Evolutionary conservation across 441 rosid genomes (phyloP).

Genomic region (Pelargonium citronellum): DNA sequence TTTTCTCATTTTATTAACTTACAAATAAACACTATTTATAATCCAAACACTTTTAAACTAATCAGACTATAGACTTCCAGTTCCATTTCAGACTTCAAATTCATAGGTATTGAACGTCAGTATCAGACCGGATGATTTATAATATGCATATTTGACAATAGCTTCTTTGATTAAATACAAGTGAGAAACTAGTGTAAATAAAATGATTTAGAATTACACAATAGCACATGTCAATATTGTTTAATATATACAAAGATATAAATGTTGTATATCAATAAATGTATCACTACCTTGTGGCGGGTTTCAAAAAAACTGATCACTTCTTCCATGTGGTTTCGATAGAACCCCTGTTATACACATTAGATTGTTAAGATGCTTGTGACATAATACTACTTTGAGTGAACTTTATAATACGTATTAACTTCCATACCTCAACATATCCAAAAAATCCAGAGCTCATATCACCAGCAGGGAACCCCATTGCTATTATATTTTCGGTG

Average conservation of each 20-base stretch:
- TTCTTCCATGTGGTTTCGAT: constrained; percentile 99
- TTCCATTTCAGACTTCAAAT: too few relatives aligned
- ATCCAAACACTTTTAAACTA: too few relatives aligned
- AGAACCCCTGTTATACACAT: constrained; percentile 65
- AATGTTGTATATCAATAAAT: background rate
- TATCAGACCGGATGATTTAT: too few relatives aligned
- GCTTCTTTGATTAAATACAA: too few relatives aligned
- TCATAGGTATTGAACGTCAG: too few relatives aligned
- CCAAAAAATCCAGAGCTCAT: constrained; percentile 96
- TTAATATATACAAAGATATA: background rate
- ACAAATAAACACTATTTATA: too few relatives aligned
- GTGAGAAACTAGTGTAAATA: too few relatives aligned
- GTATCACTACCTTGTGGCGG: constrained; percentile 66
- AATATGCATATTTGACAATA: too few relatives aligned
- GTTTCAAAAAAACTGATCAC: constrained; percentile 94
- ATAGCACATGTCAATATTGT: too few relatives aligned
- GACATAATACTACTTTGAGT: constrained; percentile 3
- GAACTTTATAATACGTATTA: constrained; percentile 12
- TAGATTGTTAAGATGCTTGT: constrained; percentile 11
- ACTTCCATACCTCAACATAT: constrained; percentile 62
- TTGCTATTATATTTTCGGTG: constrained; percentile 87
- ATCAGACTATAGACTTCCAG: too few relatives aligned
- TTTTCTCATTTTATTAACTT: too few relatives aligned
- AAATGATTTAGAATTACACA: too few relatives aligned
- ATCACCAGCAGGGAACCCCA: constrained; percentile 98